Evolutionary conservation across 164 flowering plant genomes (phyloP), one percentile per base, ranked within the genome.

Genomic region (Kingdonia uniflora): DNA sequence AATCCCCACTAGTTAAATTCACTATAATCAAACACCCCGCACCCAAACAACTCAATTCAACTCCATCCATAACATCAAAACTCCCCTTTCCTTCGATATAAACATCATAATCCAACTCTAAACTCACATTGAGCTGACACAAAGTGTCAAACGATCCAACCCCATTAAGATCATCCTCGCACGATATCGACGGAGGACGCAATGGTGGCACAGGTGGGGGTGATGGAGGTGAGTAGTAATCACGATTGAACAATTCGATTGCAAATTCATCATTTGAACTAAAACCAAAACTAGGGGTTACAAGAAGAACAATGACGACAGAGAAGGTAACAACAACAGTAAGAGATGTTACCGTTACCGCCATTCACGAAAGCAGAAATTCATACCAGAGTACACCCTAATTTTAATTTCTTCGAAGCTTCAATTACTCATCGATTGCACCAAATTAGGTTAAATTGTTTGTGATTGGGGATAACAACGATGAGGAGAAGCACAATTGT

Each of bases 31-130:
- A 54, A 41, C 97, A 87, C 0, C 87, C 95, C 11, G 48, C 15
- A 2, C 56, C 11, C 2, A 65, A 68, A 68, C 97, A 90, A 2
- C 57, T 60, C 16, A 90, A 21, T 2, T 35, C 53, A 5, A 85
- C 87, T 1, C 82, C 83, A 0, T 78, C 75, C 13, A 66, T 71
- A 13, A 90, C 53, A 11, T 54, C 42, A 0, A 84, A 52, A 59
- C 73, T 81, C 12, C 97, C 97, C 2, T 21, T 46, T 14, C 95
- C 97, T 37, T 65, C 69, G 39, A 87, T 67, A 21, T 73, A 82
- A 33, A 81, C 72, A 66, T 86, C 81, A 2, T 41, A 16, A 0
- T 52, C 54, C 51, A 89, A 68, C 22, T 50, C 43, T 59, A 89
- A 55, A 60, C 62, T 64, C 7, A 70, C 56, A 59, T 54, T 73